These are phyloP conservation scores for Colletotrichum viniferum DNA, from an alignment of 2,329 filamentous ascomycete genomes.

Conservation along the genomic window DNA sequence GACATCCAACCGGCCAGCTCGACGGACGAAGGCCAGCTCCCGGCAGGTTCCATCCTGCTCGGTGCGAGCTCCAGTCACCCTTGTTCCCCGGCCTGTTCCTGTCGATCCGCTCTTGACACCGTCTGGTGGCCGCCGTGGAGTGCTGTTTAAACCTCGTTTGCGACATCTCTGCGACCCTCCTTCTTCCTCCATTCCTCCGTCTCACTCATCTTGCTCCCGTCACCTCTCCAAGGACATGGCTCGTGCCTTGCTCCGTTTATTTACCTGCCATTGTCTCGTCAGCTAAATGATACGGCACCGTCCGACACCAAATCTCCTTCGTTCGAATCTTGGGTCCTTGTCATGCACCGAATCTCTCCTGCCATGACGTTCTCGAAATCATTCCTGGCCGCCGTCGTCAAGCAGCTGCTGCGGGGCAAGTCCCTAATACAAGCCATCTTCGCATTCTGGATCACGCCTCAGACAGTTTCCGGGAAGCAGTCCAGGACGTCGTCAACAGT, in stretches of 20 bases:
- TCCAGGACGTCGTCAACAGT: background rate
- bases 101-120: constrained; percentile 4
- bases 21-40: background rate
- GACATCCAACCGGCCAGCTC: background rate
- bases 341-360: constrained; percentile 57
- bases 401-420: constrained; percentile 63
- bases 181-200: background rate
- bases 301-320: background rate
- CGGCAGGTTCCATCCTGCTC: constrained; percentile 18
- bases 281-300: constrained; percentile 21
- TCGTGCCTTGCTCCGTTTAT: constrained; percentile 9
- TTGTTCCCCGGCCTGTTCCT: background rate
- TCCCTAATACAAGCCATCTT: constrained; percentile 63
- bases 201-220: background rate
- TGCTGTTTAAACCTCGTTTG: constrained; percentile 18
- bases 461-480: constrained; percentile 7
- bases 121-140: background rate
- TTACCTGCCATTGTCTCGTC: constrained; percentile 19
- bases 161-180: constrained; percentile 6
- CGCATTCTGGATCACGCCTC: constrained; percentile 20
- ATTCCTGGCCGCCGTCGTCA: constrained; percentile 58
- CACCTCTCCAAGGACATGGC: constrained; percentile 14
- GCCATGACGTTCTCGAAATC: constrained; percentile 63
- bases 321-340: constrained; percentile 26
- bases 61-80: background rate